Evolutionary conservation across 2,329 filamentous ascomycete species (phyloP).

Genomic region (Akanthomyces uredinophilus): DNA sequence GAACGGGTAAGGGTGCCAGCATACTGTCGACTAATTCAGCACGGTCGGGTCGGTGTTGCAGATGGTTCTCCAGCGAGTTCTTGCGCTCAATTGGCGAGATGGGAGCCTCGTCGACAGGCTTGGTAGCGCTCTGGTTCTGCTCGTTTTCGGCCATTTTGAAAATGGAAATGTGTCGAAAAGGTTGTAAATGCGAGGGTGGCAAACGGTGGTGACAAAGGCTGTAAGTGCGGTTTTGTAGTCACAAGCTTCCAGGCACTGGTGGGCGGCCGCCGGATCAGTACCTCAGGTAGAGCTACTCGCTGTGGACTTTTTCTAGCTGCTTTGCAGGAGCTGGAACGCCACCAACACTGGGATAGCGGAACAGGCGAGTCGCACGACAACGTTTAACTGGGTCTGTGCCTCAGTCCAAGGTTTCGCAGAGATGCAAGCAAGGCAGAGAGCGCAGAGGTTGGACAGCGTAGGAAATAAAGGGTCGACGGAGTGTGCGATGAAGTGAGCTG

Average conservation of each 20-base stretch:
- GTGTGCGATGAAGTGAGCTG: background rate
- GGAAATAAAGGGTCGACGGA: background rate
- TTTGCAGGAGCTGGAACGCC: background rate
- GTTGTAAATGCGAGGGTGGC: background rate
- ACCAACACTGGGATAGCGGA: background rate
- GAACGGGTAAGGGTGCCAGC: conserved; percentile 24
- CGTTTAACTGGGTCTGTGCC: background rate
- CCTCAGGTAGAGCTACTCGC: background rate
- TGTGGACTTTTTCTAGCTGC: too few species aligned
- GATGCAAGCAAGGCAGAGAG: background rate
- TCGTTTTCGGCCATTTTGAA: conserved; percentile 26
- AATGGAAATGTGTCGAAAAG: background rate
- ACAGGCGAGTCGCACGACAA: background rate
- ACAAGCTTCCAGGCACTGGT: background rate
- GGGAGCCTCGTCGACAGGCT: conserved; percentile 44
- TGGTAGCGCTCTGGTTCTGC: conserved; percentile 19
- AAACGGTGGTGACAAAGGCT: conserved; percentile 1
- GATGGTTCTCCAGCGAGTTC: conserved; percentile 68
- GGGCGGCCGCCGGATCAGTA: background rate
- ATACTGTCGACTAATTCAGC: conserved; percentile 75
- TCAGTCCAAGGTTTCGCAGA: conserved; percentile 4
- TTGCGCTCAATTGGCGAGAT: conserved; percentile 51
- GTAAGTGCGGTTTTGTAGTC: conserved; percentile 2
- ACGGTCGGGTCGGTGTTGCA: conserved; percentile 68
- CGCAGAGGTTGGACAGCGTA: background rate